Percentiles rank a stretch among this genome's conserved stretches.
Conservation (phyloP, 208 protist genomes). For the Acanthamoeba quina region DNA sequence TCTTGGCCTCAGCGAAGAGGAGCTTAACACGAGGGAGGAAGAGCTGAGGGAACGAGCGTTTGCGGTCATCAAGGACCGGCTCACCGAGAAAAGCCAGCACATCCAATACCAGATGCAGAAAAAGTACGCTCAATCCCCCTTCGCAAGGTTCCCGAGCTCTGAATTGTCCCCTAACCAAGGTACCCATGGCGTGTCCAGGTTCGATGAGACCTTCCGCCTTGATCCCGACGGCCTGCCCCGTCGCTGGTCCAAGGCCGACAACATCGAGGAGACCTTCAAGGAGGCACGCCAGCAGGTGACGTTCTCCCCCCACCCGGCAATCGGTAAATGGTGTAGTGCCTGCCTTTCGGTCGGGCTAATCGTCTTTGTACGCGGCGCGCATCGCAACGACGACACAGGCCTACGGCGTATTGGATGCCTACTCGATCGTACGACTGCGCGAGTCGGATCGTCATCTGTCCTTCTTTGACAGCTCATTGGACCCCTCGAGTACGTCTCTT, state of each 20-base stretch:
- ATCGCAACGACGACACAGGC: not conserved
- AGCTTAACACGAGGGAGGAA: not conserved
- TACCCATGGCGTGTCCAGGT: not conserved
- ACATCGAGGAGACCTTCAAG: conserved; percentile 60
- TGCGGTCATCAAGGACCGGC: conserved; percentile 18
- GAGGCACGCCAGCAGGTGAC: conserved; percentile 48
- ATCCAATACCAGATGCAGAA: conserved; percentile 59
- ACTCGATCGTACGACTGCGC: conserved; percentile 29
- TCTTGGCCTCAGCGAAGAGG: conserved; percentile 28
- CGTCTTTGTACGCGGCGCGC: too few relatives aligned
- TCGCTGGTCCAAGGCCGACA: conserved; percentile 75
- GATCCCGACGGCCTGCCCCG: conserved; percentile 78
- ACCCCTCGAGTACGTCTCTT: not conserved
- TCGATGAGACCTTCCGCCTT: conserved; percentile 79
- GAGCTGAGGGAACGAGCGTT: conserved; percentile 58
- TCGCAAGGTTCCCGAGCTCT: not conserved
- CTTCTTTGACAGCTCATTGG: conserved; percentile 35
- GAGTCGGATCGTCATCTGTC: not conserved
- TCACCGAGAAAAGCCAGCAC: conserved; percentile 69
- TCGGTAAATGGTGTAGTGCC: too few relatives aligned
- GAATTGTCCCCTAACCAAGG: too few relatives aligned
- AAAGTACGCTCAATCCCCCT: not conserved
- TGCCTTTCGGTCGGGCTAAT: too few relatives aligned
- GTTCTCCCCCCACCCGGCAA: not conserved
- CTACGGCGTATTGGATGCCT: conserved; percentile 60